Evolutionary conservation across 768 basidiomycete genomes (phyloP).

Genomic region (Tricholoma terreum): DNA sequence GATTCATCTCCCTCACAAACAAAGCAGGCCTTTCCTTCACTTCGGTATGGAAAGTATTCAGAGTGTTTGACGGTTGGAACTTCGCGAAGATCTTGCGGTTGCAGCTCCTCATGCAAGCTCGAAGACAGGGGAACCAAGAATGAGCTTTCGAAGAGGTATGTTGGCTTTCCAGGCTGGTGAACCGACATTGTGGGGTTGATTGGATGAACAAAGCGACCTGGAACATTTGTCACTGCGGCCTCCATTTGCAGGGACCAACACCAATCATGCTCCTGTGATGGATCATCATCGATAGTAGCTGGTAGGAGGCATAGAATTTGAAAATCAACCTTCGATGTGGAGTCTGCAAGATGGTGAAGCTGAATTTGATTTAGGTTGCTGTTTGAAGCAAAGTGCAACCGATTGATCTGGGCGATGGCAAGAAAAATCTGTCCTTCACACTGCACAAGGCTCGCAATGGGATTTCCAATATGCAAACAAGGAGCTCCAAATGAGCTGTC

Average conservation of each 20-base stretch:
- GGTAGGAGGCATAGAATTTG: not conserved
- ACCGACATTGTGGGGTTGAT: not conserved
- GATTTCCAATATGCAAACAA: not conserved
- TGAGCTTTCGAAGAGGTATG: not conserved
- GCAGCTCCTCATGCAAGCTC: too few relatives aligned
- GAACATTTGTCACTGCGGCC: not conserved
- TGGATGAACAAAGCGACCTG: not conserved
- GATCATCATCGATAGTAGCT: not conserved
- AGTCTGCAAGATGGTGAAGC: not conserved
- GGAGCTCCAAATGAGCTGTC: not conserved
- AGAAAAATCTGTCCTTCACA: too few relatives aligned
- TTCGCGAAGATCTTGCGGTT: not conserved
- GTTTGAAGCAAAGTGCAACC: not conserved
- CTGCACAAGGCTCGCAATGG: not conserved
- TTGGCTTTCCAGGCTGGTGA: not conserved
- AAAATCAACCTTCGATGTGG: not conserved
- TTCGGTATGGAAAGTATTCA: too few relatives aligned
- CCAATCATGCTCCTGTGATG: not conserved
- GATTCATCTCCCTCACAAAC: too few relatives aligned
- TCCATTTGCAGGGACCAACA: not conserved
- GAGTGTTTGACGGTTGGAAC: too few relatives aligned
- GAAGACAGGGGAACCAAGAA: too few relatives aligned
- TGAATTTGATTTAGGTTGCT: not conserved
- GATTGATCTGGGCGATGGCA: too few relatives aligned
- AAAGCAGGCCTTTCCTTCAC: too few relatives aligned